Evolutionary conservation across 192 early-diverging fungal genomes (phyloP), one percentile per base, ranked within the genome.

Genomic region (Coemansia sp.): DNA sequence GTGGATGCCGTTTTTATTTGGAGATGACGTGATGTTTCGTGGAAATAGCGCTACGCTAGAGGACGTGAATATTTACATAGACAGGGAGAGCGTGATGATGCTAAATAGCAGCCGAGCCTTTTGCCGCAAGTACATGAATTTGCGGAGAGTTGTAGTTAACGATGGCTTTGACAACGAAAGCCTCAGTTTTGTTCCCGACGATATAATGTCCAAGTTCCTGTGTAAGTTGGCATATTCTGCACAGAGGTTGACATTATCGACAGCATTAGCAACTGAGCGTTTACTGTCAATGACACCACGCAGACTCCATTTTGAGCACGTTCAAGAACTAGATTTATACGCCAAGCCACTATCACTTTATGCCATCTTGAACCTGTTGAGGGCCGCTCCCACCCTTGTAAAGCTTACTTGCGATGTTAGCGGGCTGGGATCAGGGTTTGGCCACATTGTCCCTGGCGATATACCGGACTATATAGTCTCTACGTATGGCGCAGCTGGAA

Each of bases 1-100:
- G 3, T 35, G 37, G 28, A 42, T 44, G 37, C 53, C 37, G 8
- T 67, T 55, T 28, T 55, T 37, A 26, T 67, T 67, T 19, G 52
- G 66, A 3, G 53, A 67, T 67, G 66, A 67, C 23, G 42, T 58
- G 0, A 35, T 58, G 52, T 67, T 67, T 33, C 53, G 66, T 16
- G 66, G 66, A 14, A 67, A 67, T 39, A 58, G 52, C 17, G 23
- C 28, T 6, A 59, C 66, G 14, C 38, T 67, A 17, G 66, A 67
- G 28, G 39, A 58, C 38, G 7, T 67, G 59, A 19, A 61, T 26
- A 23, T 61, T 3, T 39, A 39, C 19, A 19, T 61, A 23, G 59
- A 61, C 37, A 39, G 40, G n/a, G 19, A 39, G 35, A 19, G 35
- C 2, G 35, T 40, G 10, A 7, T 19, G 19, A 39, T 61, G 59